These are phyloP conservation scores for Suillus decipiens DNA, from an alignment of 768 basidiomycete species.

Conservation along the genomic window DNA sequence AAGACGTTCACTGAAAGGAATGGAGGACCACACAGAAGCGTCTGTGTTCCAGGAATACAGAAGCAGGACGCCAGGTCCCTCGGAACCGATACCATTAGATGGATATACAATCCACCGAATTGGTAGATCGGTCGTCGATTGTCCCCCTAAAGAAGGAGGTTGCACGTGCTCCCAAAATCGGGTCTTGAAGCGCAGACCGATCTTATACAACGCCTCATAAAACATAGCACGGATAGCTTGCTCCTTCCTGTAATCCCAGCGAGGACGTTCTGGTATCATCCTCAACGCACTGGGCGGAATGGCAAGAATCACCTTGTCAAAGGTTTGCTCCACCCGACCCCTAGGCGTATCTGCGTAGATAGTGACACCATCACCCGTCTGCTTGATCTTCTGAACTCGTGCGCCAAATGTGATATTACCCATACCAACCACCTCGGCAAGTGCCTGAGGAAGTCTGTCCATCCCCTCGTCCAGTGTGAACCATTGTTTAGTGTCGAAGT, in stretches of 20 bases:
- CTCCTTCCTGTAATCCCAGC: constrained; percentile 21
- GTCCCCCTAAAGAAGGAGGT: constrained; percentile 35
- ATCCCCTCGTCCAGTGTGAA: constrained; percentile 23
- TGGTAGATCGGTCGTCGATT: constrained; percentile 38
- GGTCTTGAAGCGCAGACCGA: constrained; percentile 38
- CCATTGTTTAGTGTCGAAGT: constrained; percentile 24
- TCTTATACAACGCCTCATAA: constrained; percentile 31
- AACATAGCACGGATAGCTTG: constrained; percentile 25
- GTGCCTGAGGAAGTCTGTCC: constrained; percentile 23
- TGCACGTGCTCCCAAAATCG: constrained; percentile 37
- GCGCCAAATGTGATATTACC: constrained; percentile 23
- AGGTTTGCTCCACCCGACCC: constrained; percentile 13
- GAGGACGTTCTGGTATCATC: constrained; percentile 25
- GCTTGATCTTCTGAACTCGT: constrained; percentile 18
- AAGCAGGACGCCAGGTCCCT: constrained; percentile 29
- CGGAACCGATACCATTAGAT: constrained; percentile 29
- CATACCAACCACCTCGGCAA: constrained; percentile 21
- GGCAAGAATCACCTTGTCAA: constrained; percentile 23
- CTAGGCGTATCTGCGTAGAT: constrained; percentile 6
- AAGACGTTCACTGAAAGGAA: constrained; percentile 20
- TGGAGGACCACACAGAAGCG: constrained; percentile 20
- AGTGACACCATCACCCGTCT: constrained; percentile 14
- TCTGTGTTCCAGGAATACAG: constrained; percentile 30
- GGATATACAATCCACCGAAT: constrained; percentile 42
- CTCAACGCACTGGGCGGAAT: constrained; percentile 26